Evolutionary conservation across 805 yeast genomes (phyloP).

Genomic region (Saccharomycopsis amapae): DNA sequence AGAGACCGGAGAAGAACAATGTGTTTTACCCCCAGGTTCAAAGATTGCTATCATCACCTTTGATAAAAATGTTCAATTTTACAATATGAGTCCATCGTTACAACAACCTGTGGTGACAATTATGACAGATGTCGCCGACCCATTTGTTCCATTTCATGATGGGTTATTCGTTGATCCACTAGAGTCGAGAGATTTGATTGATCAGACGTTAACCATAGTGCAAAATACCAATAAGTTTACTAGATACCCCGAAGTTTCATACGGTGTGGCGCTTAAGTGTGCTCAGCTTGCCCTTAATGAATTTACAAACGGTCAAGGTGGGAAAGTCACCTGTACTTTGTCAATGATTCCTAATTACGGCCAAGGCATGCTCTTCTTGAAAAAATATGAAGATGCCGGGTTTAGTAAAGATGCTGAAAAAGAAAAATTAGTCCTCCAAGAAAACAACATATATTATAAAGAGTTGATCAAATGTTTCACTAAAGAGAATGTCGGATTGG

Average conservation of each 20-base stretch:
- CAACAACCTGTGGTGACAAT: conserved; percentile 53
- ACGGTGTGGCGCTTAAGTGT: conserved; percentile 70
- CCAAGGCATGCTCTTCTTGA: conserved; percentile 73
- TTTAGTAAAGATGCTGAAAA: conserved; percentile 22
- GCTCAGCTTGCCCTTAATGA: conserved; percentile 54
- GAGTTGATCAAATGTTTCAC: conserved; percentile 51
- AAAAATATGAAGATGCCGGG: conserved; percentile 29
- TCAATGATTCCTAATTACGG: conserved; percentile 74
- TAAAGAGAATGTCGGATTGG: conserved; percentile 60
- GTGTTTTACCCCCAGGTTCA: conserved; percentile 34
- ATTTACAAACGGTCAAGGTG: conserved; percentile 57
- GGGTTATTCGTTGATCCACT: conserved; percentile 79
- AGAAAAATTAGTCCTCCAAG: conserved; percentile 46
- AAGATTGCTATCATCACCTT: conserved; percentile 68
- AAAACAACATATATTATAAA: conserved; percentile 56
- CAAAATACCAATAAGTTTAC: conserved; percentile 39
- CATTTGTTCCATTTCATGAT: conserved; percentile 70
- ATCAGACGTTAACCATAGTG: conserved; percentile 56
- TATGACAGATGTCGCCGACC: conserved; percentile 64
- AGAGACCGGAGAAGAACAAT: conserved; percentile 24
- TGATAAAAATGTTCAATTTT: conserved; percentile 67
- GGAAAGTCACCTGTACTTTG: conserved; percentile 67
- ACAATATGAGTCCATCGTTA: conserved; percentile 51
- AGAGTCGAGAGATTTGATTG: conserved; percentile 57
- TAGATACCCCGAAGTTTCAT: conserved; percentile 52